A percentile compares a stretch with the other conserved stretches of the same genome.
Conservation (phyloP, 768 basidiomycete species). For the Cystobasidium ongulense region DNA sequence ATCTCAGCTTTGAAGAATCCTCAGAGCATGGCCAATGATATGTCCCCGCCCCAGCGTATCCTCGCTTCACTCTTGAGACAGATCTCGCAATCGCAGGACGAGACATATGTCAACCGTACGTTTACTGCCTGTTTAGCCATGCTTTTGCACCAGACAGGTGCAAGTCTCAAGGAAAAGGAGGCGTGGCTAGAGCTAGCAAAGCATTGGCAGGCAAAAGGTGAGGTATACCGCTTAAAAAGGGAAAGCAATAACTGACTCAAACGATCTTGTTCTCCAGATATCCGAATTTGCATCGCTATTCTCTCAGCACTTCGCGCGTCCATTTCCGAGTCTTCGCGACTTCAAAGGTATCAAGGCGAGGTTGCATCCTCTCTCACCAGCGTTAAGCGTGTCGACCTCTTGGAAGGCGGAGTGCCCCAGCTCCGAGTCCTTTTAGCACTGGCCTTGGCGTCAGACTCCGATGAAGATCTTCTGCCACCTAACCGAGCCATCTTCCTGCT, state of each 20-base stretch:
- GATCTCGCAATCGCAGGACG: background rate
- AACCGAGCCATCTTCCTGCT: conserved; percentile 77
- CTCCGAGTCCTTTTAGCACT: conserved; percentile 63
- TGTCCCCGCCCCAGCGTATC: background rate
- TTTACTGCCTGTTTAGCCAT: background rate
- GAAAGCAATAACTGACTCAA: background rate
- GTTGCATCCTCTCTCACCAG: conserved; percentile 71
- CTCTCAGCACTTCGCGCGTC: background rate
- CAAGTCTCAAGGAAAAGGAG: background rate
- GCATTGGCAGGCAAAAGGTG: background rate
- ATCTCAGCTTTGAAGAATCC: background rate
- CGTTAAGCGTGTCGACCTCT: conserved; percentile 57
- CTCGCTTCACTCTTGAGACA: background rate
- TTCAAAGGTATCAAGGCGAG: conserved; percentile 80
- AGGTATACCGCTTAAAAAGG: background rate
- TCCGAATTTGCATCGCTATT: background rate
- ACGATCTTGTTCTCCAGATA: background rate
- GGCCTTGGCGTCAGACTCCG: conserved; percentile 70
- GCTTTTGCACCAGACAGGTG: conserved; percentile 3
- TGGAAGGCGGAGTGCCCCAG: conserved; percentile 59
- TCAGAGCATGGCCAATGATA: background rate
- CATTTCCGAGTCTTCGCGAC: conserved; percentile 59
- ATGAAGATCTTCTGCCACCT: conserved; percentile 73
- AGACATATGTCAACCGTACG: background rate
- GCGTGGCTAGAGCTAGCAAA: background rate